Base-by-base conservation (phyloP, 345 rosid species). In the Jatropha curcas region DNA sequence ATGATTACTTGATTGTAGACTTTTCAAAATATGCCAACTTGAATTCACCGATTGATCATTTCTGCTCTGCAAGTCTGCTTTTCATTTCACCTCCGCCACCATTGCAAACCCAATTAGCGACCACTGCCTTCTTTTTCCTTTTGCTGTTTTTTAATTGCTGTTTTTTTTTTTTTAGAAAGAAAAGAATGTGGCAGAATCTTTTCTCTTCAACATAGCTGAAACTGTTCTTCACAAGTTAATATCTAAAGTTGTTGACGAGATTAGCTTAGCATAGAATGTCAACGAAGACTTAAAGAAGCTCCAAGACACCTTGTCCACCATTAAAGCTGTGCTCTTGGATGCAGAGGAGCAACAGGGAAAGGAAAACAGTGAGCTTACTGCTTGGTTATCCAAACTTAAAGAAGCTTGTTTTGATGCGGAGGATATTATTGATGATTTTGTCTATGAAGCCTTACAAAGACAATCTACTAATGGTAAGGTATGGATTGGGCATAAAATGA, bases 381-480 rank as follows among this genome's bases (percentile, higher is more conserved):
- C 9, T 11, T 14, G 53, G n/a, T 1, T 50, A 14, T 16, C 0
- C 4, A 50, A 6, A 22, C 53, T 50, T 50, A 14, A 19, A 2
- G 53, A 50, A 14, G 19, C 19, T 50, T n/a, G 16, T 3, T 50
- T 16, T 50, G 53, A 50, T 1, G 53, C 53, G 3, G 53, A 50
- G 16, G 53, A 50, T 3, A 16, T 50, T n/a, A 1, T 50, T 4
- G 16, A 45, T 45, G 50, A 45, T 3, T 0, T 45, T 4, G 50
- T 16, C 0, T 8, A 13, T 45, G 50, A 45, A 45, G 2, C 2
- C 50, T 35, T 35, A 8, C 39, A 8, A 2, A 43, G 14, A 43
- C 53, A 58, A 16, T 28, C 61, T 57, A 28, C 16, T 57, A 27
- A 28, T 57, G 19, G 61, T 6, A 39, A 59, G 73, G 73, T 70